Percentiles rank a stretch among this genome's conserved stretches.
Evolutionary conservation across 2,329 filamentous ascomycete genomes (phyloP).

Genomic region (Chalara sp.): DNA sequence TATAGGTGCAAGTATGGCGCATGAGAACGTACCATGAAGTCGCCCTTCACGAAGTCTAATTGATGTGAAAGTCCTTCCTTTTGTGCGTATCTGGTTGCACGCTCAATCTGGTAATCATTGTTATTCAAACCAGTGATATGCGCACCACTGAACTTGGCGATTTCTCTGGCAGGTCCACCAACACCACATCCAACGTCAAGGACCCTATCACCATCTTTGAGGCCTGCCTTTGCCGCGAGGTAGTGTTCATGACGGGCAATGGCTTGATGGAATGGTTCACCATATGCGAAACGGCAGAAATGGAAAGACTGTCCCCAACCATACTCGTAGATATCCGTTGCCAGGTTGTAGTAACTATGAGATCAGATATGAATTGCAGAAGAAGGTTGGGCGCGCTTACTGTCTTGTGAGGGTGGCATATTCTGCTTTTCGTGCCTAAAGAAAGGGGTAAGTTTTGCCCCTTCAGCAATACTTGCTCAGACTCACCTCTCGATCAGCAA

Average conservation of each 20-base stretch:
- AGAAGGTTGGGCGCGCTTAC: slow-evolving; percentile 42
- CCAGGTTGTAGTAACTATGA: slow-evolving; percentile 84
- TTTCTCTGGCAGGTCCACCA: slow-evolving; percentile 89
- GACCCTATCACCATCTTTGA: slow-evolving; percentile 81
- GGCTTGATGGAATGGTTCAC: slow-evolving; percentile 83
- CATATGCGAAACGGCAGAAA: slow-evolving; percentile 87
- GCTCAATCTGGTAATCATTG: slow-evolving; percentile 98
- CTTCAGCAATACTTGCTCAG: neutral
- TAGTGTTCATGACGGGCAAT: slow-evolving; percentile 98
- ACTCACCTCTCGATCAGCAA: slow-evolving; percentile 68
- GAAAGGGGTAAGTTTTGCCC: neutral
- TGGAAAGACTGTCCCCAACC: slow-evolving; percentile 97
- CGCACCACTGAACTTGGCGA: slow-evolving; percentile 87
- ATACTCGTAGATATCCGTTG: slow-evolving; percentile 95
- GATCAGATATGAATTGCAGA: neutral
- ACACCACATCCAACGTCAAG: slow-evolving; percentile 97
- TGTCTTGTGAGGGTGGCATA: slow-evolving; percentile 92
- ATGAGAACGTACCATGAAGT: slow-evolving; percentile 68
- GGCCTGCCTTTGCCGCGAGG: slow-evolving; percentile 80
- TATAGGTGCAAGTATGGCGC: neutral
- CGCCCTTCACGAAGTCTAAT: slow-evolving; percentile 83
- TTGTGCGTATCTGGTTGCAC: slow-evolving; percentile 76
- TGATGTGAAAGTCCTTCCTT: slow-evolving; percentile 77
- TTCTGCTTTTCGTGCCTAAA: slow-evolving; percentile 37
- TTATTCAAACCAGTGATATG: slow-evolving; percentile 94